These are phyloP conservation scores for Clonostachys rhizophaga DNA, from an alignment of 2,329 filamentous ascomycete genomes.

Conservation along the genomic window DNA sequence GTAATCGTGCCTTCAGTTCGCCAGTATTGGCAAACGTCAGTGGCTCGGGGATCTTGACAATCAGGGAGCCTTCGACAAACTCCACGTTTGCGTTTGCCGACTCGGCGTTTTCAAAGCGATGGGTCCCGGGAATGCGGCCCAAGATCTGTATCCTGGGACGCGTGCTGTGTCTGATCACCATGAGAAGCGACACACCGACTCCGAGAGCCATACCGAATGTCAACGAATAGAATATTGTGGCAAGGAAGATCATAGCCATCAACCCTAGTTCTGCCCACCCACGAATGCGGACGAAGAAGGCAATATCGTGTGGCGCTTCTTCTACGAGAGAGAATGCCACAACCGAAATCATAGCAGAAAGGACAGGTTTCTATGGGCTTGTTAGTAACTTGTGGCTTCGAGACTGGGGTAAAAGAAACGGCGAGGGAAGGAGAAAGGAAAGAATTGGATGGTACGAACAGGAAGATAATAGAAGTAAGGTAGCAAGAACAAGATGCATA, in stretches of 20 bases:
- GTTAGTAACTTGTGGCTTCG: not conserved
- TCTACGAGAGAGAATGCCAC: slow-evolving; percentile 94
- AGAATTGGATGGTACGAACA: slow-evolving; percentile 44
- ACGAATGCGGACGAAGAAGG: slow-evolving; percentile 80
- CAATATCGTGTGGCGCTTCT: slow-evolving; percentile 88
- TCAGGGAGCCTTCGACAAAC: slow-evolving; percentile 86
- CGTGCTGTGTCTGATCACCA: slow-evolving; percentile 86
- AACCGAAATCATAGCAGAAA: slow-evolving; percentile 91
- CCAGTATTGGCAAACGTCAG: slow-evolving; percentile 97
- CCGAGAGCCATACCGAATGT: slow-evolving; percentile 91
- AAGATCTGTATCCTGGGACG: slow-evolving; percentile 94
- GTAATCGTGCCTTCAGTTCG: slow-evolving; percentile 77
- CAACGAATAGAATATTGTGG: slow-evolving; percentile 93
- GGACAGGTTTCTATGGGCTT: slow-evolving; percentile 71
- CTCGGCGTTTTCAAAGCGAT: slow-evolving; percentile 82
- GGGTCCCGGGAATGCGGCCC: slow-evolving; percentile 79
- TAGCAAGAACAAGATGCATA: slow-evolving; percentile 76
- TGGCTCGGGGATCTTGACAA: slow-evolving; percentile 96
- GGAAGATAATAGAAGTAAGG: slow-evolving; percentile 95
- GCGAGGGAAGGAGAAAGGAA: not conserved
- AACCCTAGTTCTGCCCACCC: slow-evolving; percentile 83
- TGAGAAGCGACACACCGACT: slow-evolving; percentile 83
- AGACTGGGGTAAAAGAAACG: not conserved
- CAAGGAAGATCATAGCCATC: slow-evolving; percentile 85
- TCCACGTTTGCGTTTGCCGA: slow-evolving; percentile 70